phyloP scores from a whole-genome alignment of 1,284 basidiomycete species.

The Peniophora sp. region DNA sequence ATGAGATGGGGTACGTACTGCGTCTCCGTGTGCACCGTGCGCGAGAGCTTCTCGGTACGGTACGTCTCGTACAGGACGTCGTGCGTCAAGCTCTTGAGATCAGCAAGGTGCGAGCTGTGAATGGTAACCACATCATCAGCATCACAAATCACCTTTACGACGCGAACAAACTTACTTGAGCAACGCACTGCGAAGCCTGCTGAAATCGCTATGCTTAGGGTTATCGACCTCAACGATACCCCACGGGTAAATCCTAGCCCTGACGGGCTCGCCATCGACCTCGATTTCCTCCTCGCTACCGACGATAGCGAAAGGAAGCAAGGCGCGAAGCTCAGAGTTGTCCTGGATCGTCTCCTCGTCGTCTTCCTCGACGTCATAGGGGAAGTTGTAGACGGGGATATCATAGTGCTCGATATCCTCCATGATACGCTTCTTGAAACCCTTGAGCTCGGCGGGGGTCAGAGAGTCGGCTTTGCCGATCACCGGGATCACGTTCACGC shows the following conservation, averaged over 20 bases:
- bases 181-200: slow-evolving; percentile 83
- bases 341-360: slow-evolving; percentile 99
- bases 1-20: slow-evolving; percentile 41
- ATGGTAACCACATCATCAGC: neutral
- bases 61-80: slow-evolving; percentile 95
- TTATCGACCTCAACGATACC: slow-evolving; percentile 98
- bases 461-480: slow-evolving; percentile 96
- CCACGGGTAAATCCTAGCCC: slow-evolving; percentile 96
- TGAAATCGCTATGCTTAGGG: slow-evolving; percentile 97
- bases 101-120: slow-evolving; percentile 84
- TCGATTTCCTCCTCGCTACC: slow-evolving; percentile 97
- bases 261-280: slow-evolving; percentile 84
- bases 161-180: slow-evolving; percentile 55
- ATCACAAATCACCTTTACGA: neutral
- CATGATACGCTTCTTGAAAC: slow-evolving; percentile 99
- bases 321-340: slow-evolving; percentile 87
- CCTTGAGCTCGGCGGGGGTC: slow-evolving; percentile 84
- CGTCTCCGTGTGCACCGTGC: slow-evolving; percentile 82
- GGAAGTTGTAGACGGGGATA: slow-evolving; percentile 99
- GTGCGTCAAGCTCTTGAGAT: slow-evolving; percentile 92
- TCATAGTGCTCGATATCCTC: slow-evolving; percentile 99
- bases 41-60: slow-evolving; percentile 96
- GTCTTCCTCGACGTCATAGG: slow-evolving; percentile 97
- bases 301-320: slow-evolving; percentile 95
- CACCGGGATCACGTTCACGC: slow-evolving; percentile 99